Percentiles rank a stretch among this genome's conserved stretches.
Evolutionary conservation across 2,329 filamentous ascomycete species (phyloP).

Genomic region (Tricladium varicosporioides): DNA sequence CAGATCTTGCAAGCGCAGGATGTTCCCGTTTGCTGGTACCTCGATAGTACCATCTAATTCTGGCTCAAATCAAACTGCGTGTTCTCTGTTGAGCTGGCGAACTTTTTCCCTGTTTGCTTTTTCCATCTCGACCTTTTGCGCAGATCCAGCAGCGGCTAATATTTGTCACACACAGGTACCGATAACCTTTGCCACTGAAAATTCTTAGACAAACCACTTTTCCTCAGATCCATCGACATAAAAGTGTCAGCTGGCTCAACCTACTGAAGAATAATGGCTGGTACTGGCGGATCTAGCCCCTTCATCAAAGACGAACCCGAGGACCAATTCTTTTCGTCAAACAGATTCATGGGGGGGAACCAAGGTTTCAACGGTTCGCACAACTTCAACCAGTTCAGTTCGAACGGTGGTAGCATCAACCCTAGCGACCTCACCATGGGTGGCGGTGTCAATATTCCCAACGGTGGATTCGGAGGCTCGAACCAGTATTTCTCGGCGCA

Average conservation of each 20-base stretch:
- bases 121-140: constrained; percentile 17
- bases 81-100: not conserved
- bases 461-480: constrained; percentile 50
- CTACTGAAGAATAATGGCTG: constrained; percentile 32
- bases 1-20: not conserved
- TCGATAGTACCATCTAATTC: not conserved
- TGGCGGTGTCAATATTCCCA: constrained; percentile 48
- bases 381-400: constrained; percentile 36
- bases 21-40: not conserved
- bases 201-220: constrained; percentile 20
- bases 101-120: constrained; percentile 16
- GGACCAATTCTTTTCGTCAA: constrained; percentile 51
- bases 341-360: constrained; percentile 30
- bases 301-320: constrained; percentile 70
- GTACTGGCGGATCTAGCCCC: constrained; percentile 43
- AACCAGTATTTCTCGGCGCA: constrained; percentile 58
- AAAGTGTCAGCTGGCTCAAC: constrained; percentile 13
- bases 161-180: constrained; percentile 30
- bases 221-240: constrained; percentile 14
- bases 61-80: not conserved
- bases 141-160: constrained; percentile 23
- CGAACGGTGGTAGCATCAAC: constrained; percentile 62
- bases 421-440: constrained; percentile 81
- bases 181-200: constrained; percentile 16
- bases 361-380: constrained; percentile 37